These are phyloP conservation scores for Penicillium occitanis DNA, from an alignment of 2,329 filamentous ascomycete genomes.

Conservation along the genomic window DNA sequence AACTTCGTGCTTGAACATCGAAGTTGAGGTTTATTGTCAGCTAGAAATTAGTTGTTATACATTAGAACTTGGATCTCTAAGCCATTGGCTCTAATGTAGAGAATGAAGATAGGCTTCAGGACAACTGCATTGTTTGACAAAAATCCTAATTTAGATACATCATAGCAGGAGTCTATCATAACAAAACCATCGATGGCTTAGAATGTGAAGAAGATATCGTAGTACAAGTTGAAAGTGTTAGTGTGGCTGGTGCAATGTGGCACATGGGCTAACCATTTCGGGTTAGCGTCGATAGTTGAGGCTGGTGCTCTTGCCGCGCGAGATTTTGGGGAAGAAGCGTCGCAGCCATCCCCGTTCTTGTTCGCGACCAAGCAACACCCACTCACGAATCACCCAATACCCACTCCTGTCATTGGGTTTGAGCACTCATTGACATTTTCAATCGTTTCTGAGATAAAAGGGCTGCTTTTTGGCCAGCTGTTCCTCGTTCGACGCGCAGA, in stretches of 20 bases:
- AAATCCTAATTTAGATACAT: background rate
- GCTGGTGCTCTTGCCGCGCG: conserved; percentile 22
- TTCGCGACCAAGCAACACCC: conserved; percentile 21
- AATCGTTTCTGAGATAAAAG: background rate
- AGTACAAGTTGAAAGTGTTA: background rate
- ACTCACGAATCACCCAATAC: conserved; percentile 13
- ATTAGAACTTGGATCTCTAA: background rate
- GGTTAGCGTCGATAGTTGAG: conserved; percentile 18
- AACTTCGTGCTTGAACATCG: background rate
- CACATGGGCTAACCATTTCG: background rate
- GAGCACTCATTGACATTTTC: background rate
- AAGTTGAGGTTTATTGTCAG: background rate
- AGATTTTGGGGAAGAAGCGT: conserved; percentile 24
- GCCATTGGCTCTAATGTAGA: background rate
- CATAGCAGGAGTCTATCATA: background rate
- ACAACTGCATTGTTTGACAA: background rate
- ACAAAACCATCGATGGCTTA: background rate
- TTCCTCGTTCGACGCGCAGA: conserved; percentile 15
- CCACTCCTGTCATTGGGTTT: conserved; percentile 16
- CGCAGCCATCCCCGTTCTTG: conserved; percentile 20
- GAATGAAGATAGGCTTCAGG: background rate
- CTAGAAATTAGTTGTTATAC: background rate
- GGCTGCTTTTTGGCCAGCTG: background rate
- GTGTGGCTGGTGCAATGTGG: conserved; percentile 13
- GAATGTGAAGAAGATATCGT: background rate